These are phyloP conservation scores for Macrolepiota fuliginosa DNA, from an alignment of 768 basidiomycete genomes.

Conservation along the genomic window DNA sequence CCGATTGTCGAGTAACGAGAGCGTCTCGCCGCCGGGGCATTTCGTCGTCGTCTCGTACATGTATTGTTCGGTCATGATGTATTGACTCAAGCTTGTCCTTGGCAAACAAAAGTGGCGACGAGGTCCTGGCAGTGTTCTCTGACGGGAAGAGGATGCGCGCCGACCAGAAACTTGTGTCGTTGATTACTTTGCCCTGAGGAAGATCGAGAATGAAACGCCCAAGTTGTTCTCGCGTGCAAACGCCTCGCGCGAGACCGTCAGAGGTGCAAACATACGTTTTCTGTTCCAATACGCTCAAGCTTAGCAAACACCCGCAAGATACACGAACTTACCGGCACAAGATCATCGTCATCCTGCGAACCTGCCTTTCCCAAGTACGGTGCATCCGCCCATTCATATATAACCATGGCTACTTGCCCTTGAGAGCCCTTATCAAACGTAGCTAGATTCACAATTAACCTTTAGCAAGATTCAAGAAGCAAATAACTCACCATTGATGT, in stretches of 20 bases:
- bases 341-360: constrained; percentile 40
- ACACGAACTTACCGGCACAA: constrained; percentile 58
- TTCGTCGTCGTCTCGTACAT: constrained; percentile 41
- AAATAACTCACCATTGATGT: constrained; percentile 73
- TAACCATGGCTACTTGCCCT: constrained; percentile 90
- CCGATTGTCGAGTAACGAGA: constrained; percentile 21
- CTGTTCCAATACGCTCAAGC: constrained; percentile 45
- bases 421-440: constrained; percentile 75
- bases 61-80: constrained; percentile 39
- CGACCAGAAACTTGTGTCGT: constrained; percentile 87
- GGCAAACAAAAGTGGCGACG: constrained; percentile 21
- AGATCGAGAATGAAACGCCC: constrained; percentile 90
- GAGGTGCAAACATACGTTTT: constrained; percentile 94
- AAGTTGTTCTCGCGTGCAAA: constrained; percentile 67
- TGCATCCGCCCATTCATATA: constrained; percentile 95
- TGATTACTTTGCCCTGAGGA: constrained; percentile 55
- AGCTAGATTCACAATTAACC: constrained; percentile 37
- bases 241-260: constrained; percentile 64
- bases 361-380: constrained; percentile 73
- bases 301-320: background rate
- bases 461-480: background rate
- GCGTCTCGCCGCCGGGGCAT: constrained; percentile 39
- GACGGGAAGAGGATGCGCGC: constrained; percentile 66
- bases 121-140: constrained; percentile 26
- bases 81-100: constrained; percentile 59